Percentiles rank a stretch among this genome's conserved stretches.
Conservation (phyloP, 495 filamentous ascomycete species). For the Penicillium arizonense region DNA sequence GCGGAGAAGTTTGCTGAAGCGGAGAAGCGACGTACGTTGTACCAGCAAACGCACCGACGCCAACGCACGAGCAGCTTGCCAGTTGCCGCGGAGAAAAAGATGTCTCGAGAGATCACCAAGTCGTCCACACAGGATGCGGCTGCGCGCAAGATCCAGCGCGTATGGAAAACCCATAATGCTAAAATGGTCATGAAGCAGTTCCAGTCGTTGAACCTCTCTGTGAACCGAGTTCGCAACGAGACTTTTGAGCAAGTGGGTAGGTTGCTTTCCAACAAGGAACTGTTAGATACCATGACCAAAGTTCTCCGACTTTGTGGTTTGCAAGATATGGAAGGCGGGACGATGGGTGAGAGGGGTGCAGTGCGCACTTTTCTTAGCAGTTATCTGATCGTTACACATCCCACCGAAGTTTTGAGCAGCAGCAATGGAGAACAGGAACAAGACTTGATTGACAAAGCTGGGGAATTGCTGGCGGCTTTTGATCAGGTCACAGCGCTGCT, state of each 20-base stretch:
- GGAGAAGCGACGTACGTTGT: constrained; percentile 62
- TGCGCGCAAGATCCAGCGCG: constrained; percentile 69
- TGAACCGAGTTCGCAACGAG: constrained; percentile 69
- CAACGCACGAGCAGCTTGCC: constrained; percentile 64
- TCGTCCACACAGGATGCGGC: constrained; percentile 64
- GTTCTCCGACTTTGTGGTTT: constrained; percentile 77
- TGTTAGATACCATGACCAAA: constrained; percentile 65
- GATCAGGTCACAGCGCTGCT: constrained; percentile 70
- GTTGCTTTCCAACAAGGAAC: constrained; percentile 72
- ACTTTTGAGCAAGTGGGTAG: constrained; percentile 79
- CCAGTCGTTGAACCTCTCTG: constrained; percentile 64
- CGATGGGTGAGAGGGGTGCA: constrained; percentile 71
- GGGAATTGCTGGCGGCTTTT: constrained; percentile 79
- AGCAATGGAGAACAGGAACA: constrained; percentile 83
- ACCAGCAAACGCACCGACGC: constrained; percentile 58
- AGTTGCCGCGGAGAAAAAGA: constrained; percentile 56
- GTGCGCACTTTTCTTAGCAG: constrained; percentile 90
- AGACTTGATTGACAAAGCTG: constrained; percentile 84
- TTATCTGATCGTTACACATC: constrained; percentile 90
- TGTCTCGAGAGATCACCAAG: constrained; percentile 33
- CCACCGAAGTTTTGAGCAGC: constrained; percentile 83
- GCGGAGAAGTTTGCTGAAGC: constrained; percentile 87
- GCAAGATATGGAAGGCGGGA: constrained; percentile 65
- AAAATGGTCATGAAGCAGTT: constrained; percentile 66
- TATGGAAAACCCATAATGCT: constrained; percentile 66